Evolutionary conservation across 106 monocot species (phyloP).

Genomic region (Acorus calamus): DNA sequence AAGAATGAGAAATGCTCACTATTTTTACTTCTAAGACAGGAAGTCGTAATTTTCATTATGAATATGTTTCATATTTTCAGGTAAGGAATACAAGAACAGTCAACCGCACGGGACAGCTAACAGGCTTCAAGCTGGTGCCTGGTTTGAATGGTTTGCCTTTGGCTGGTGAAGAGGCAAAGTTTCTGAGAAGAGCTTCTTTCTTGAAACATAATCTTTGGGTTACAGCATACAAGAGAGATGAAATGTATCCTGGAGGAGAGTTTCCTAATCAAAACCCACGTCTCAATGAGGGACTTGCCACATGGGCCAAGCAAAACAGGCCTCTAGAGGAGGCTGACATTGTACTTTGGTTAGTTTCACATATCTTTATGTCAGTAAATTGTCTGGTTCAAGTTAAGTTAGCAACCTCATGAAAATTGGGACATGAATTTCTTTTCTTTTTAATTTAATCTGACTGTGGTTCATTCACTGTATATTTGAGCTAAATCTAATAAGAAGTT

Average conservation of each 20-base stretch:
- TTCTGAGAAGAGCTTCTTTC: conserved; percentile 90
- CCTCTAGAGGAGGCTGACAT: conserved; percentile 87
- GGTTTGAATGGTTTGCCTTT: conserved; percentile 88
- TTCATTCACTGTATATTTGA: too few relatives aligned
- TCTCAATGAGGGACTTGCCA: conserved; percentile 74
- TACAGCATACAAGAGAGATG: conserved; percentile 73
- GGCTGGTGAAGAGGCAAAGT: conserved; percentile 76
- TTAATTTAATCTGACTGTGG: too few relatives aligned
- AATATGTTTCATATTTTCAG: too few relatives aligned
- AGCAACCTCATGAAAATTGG: too few relatives aligned
- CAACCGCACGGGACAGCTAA: conserved; percentile 87
- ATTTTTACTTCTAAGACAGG: too few relatives aligned
- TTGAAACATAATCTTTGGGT: conserved; percentile 99
- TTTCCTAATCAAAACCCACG: conserved; percentile 99
- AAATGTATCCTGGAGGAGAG: conserved; percentile 94
- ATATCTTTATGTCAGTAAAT: too few relatives aligned
- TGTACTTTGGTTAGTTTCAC: conserved; percentile 75
- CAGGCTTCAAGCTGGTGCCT: conserved; percentile 83
- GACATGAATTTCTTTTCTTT: too few relatives aligned
- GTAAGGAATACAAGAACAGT: conserved; percentile 94
- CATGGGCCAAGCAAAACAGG: conserved; percentile 91
- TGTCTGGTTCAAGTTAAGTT: too few relatives aligned
- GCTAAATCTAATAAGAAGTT: too few relatives aligned
- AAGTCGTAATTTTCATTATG: too few relatives aligned
- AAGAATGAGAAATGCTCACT: too few relatives aligned